These are phyloP conservation scores for Inga laurina DNA, from an alignment of 306 rosid genomes.

Conservation along the genomic window DNA sequence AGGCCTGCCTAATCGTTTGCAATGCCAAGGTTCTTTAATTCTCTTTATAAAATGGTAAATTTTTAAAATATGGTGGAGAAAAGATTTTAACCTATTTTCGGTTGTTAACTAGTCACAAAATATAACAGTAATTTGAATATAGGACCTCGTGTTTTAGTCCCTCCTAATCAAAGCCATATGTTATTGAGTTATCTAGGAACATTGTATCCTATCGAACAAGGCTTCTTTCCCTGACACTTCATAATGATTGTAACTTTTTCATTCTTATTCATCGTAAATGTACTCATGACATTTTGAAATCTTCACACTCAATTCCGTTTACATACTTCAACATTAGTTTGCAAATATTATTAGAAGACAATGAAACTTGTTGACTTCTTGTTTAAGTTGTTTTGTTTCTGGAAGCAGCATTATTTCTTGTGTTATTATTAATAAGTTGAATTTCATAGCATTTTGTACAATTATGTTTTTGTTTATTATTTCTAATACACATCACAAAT, in stretches of 20 bases:
- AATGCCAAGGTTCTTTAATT: conserved; percentile 66
- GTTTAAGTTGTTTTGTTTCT: neutral
- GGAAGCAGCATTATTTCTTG: neutral
- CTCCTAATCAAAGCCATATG: conserved; percentile 18
- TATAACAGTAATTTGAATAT: conserved; percentile 10
- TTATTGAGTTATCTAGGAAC: conserved; percentile 11
- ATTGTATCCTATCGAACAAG: neutral
- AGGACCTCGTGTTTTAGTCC: neutral
- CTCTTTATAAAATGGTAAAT: conserved; percentile 21
- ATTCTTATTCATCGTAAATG: neutral
- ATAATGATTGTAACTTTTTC: neutral
- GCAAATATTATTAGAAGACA: neutral
- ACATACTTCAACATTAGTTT: neutral
- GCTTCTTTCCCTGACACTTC: neutral
- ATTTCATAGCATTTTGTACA: neutral
- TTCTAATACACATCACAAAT: neutral
- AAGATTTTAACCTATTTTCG: neutral
- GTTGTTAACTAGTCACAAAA: neutral
- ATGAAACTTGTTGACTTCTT: neutral
- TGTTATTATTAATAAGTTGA: neutral
- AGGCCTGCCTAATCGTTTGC: conserved; percentile 82
- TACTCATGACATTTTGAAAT: neutral
- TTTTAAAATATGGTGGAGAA: neutral
- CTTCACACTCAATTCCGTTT: neutral
- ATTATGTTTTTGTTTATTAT: neutral